Conservation (phyloP, 176 grass and related monocot species). For the Urochloa ruziziensis region DNA sequence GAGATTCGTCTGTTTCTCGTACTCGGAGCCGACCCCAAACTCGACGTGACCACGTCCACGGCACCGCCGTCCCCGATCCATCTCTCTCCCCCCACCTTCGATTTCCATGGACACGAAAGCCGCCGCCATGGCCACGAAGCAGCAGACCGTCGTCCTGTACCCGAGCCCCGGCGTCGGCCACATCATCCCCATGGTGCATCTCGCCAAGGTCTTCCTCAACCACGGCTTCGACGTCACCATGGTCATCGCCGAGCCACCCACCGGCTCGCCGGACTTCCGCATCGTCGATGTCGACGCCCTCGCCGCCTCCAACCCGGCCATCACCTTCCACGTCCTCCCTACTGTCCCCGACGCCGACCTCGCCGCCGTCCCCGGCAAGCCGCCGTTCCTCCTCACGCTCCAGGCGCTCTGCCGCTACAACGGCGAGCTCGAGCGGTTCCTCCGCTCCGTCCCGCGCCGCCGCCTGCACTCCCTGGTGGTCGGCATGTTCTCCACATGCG, state of each 20-base stretch:
- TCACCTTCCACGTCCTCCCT: constrained; percentile 39
- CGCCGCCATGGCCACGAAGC: not conserved
- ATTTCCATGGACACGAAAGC: not conserved
- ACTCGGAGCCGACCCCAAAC: not conserved
- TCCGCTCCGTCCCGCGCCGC: not conserved
- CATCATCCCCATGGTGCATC: constrained; percentile 31
- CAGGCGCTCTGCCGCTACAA: not conserved
- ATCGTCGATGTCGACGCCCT: not conserved
- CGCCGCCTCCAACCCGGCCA: constrained; percentile 6
- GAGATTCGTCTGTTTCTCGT: not conserved
- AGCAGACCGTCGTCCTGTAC: constrained; percentile 26
- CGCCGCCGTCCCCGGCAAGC: not conserved
- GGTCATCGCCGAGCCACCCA: not conserved
- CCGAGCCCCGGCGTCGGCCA: constrained; percentile 30
- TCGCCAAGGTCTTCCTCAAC: constrained; percentile 22
- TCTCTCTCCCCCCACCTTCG: not conserved
- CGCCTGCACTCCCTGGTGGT: not conserved
- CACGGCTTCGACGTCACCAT: constrained; percentile 39
- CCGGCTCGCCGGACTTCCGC: not conserved
- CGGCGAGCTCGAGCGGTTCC: not conserved
- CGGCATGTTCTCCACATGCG: not conserved
- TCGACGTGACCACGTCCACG: not conserved
- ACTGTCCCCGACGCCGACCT: not conserved
- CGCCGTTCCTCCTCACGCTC: not conserved
- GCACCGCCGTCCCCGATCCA: not conserved